Evolutionary conservation across 1,139 yeast genomes (phyloP).

Genomic region (Kodamaea suecica): DNA sequence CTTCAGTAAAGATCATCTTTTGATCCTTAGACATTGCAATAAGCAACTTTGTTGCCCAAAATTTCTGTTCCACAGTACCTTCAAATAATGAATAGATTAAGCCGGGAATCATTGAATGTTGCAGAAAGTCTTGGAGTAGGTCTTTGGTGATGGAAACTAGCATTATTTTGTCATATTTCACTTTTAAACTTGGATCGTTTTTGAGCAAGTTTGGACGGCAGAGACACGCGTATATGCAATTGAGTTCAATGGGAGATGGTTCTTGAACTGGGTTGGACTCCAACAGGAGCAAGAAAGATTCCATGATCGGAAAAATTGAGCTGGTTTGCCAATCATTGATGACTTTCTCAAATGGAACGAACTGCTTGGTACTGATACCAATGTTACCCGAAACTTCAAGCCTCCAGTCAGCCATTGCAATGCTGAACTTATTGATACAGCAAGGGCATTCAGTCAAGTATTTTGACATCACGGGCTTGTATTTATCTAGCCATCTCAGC

Average conservation of each 20-base stretch:
- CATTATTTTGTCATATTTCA: conserved; percentile 7
- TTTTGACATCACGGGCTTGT: conserved; percentile 37
- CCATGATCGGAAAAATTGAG: background rate
- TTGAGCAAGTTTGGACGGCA: conserved; percentile 51
- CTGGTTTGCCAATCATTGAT: conserved; percentile 14
- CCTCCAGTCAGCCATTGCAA: conserved; percentile 50
- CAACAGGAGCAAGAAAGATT: background rate
- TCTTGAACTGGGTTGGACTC: background rate
- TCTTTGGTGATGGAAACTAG: background rate
- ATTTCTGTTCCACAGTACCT: conserved; percentile 43
- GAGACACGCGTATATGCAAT: conserved; percentile 37
- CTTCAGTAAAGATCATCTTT: conserved; percentile 5
- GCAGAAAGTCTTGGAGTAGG: background rate
- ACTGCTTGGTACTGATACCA: conserved; percentile 36
- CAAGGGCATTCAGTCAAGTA: conserved; percentile 46
- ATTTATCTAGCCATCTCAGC: conserved; percentile 40
- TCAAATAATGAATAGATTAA: conserved; percentile 51
- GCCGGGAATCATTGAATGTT: conserved; percentile 36
- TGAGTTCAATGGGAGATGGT: background rate
- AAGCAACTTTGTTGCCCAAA: conserved; percentile 39
- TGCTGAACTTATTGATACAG: conserved; percentile 52
- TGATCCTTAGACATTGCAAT: conserved; percentile 4
- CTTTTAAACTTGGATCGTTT: conserved; percentile 27
- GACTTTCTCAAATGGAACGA: conserved; percentile 25
- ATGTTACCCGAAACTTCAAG: conserved; percentile 51